These are phyloP conservation scores for Castanopsis chinensis DNA, from an alignment of 306 rosid species.

Conservation along the genomic window DNA sequence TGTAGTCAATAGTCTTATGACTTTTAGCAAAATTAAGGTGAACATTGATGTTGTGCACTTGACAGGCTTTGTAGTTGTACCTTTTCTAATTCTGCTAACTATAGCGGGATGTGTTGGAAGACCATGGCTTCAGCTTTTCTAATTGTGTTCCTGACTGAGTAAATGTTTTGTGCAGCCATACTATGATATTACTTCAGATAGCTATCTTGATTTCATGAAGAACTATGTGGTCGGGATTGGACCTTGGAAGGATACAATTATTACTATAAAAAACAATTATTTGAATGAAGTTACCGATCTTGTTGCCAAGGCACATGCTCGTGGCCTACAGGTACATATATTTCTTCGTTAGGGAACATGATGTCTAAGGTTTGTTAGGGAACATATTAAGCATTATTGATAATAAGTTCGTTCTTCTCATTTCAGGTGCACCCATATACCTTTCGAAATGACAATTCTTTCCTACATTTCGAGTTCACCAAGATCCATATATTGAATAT, in stretches of 20 bases:
- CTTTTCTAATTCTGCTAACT: not conserved
- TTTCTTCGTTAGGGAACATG: not conserved
- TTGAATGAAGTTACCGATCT: conserved; percentile 56
- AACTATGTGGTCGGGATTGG: conserved; percentile 82
- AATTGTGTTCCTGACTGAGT: not conserved
- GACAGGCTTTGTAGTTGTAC: not conserved
- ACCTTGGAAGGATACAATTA: conserved; percentile 86
- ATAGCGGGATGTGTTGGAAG: not conserved
- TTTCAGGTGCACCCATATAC: conserved; percentile 93
- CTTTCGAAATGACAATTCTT: conserved; percentile 60
- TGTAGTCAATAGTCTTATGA: too few species aligned
- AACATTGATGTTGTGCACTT: not conserved
- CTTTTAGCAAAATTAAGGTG: too few species aligned
- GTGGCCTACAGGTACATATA: conserved; percentile 62
- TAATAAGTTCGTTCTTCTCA: not conserved
- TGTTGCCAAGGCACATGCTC: conserved; percentile 77
- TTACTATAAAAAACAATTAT: conserved; percentile 53
- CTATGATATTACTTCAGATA: conserved; percentile 82
- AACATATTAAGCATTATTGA: not conserved
- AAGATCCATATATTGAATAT: conserved; percentile 72
- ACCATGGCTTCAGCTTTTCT: not conserved
- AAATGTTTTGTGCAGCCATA: conserved; percentile 58
- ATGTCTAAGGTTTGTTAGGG: too few species aligned
- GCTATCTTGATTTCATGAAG: conserved; percentile 60
- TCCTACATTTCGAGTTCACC: conserved; percentile 59